phyloP scores from a whole-genome alignment of 2,329 filamentous ascomycete genomes.

The Colletotrichum kahawae region DNA sequence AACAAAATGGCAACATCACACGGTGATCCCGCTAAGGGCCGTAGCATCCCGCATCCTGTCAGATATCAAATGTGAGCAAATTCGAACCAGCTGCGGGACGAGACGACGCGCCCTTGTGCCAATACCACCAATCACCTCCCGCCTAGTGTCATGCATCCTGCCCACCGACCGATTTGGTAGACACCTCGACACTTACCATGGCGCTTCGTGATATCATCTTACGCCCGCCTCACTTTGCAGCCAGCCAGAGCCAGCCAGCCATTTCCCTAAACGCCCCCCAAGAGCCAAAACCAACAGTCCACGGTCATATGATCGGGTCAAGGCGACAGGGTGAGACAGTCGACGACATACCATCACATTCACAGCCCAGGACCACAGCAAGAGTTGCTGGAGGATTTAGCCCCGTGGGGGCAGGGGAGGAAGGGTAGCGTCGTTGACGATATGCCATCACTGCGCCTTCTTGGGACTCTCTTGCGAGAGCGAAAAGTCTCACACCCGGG shows the following conservation, averaged over 20 bases:
- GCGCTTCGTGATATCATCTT: slow-evolving; percentile 21
- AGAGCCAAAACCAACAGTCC: background rate
- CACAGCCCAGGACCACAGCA: background rate
- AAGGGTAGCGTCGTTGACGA: background rate
- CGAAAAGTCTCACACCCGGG: background rate
- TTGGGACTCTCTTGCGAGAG: background rate
- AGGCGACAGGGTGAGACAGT: slow-evolving; percentile 8
- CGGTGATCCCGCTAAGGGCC: slow-evolving; percentile 3
- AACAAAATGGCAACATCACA: background rate
- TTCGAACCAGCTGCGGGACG: background rate
- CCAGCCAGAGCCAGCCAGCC: background rate
- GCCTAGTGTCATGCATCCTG: slow-evolving; percentile 16
- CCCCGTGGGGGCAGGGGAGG: background rate
- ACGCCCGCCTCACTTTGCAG: slow-evolving; percentile 11
- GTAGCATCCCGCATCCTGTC: slow-evolving; percentile 8
- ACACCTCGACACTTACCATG: background rate
- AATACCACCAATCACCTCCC: slow-evolving; percentile 11
- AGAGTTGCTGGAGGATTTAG: background rate
- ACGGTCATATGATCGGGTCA: slow-evolving; percentile 7
- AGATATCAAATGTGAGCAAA: slow-evolving; percentile 12
- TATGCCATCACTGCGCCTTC: background rate
- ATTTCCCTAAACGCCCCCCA: background rate
- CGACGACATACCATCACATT: background rate
- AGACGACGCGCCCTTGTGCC: background rate
- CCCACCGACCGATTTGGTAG: background rate